A percentile compares a stretch with the other conserved stretches of the same genome.
Conservation (phyloP, 1,284 basidiomycete genomes). For the Pseudozyma sp. region DNA sequence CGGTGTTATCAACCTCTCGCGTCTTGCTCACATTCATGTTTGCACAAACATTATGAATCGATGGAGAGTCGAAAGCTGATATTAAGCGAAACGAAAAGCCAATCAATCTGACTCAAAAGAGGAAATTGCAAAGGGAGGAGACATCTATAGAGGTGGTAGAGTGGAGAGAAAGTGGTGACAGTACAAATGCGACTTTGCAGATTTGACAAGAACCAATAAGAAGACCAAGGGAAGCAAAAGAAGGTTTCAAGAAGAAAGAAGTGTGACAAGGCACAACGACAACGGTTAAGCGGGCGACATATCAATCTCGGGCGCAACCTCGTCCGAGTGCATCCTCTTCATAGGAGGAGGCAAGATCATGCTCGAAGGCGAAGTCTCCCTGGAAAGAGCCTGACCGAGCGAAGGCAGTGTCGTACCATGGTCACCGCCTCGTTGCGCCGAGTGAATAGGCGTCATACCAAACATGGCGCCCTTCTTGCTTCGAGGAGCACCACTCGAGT, state of each 20-base stretch:
- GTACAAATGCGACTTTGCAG: no score
- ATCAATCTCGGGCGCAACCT: conserved; percentile 35
- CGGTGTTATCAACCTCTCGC: no score
- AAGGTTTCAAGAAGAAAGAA: not conserved
- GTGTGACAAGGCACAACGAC: conserved; percentile 2
- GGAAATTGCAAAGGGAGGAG: not conserved
- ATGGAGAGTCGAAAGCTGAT: no score
- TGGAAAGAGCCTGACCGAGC: conserved; percentile 40
- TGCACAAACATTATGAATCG: no score
- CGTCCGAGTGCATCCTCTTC: conserved; percentile 32
- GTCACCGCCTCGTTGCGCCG: conserved; percentile 24
- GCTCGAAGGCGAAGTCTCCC: conserved; percentile 43
- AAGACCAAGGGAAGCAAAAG: not conserved
- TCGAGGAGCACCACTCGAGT: conserved; percentile 12
- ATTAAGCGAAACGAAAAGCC: conserved; percentile 1
- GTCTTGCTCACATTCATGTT: no score
- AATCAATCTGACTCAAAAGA: not conserved
- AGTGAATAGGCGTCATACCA: conserved; percentile 53
- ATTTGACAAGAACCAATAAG: not conserved
- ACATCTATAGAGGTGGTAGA: not conserved
- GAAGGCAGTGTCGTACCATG: conserved; percentile 35
- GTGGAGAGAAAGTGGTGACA: no score
- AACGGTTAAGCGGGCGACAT: conserved; percentile 33
- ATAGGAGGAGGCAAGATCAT: conserved; percentile 51
- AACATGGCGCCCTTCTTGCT: conserved; percentile 34